Conservation (phyloP, 768 basidiomycete species). For the Lentinula aciculospora region DNA sequence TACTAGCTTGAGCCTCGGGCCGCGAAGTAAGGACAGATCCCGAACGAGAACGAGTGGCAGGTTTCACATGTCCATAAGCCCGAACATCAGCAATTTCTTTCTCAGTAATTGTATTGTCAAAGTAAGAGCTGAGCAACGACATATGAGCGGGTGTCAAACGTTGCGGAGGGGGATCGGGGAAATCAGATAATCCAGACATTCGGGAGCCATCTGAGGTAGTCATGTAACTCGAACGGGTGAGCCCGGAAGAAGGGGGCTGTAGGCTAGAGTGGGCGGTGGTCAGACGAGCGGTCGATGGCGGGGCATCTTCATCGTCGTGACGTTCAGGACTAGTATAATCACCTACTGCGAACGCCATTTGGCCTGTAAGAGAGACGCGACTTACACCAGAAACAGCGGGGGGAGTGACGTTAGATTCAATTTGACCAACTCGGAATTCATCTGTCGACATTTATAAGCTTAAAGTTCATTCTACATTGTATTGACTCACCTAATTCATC, state of each 20-base stretch:
- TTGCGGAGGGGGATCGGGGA: constrained; percentile 55
- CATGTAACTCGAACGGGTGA: constrained; percentile 49
- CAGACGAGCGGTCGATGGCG: constrained; percentile 10
- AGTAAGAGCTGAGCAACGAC: constrained; percentile 40
- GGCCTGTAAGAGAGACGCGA: constrained; percentile 33
- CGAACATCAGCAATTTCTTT: constrained; percentile 12
- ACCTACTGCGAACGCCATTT: constrained; percentile 22
- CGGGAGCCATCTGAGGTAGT: constrained; percentile 55
- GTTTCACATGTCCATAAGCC: constrained; percentile 2
- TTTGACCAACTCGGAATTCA: constrained; percentile 40
- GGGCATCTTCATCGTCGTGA: constrained; percentile 3
- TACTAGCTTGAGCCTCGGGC: constrained; percentile 1
- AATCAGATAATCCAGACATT: constrained; percentile 71
- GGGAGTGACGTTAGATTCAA: constrained; percentile 48
- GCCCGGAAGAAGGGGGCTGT: constrained; percentile 24
- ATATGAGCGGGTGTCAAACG: constrained; percentile 23
- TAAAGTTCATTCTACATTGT: too few species aligned
- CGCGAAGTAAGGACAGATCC: constrained; percentile 4
- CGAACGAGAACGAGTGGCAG: constrained; percentile 7
- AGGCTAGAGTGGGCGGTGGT: constrained; percentile 20
- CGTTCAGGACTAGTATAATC: constrained; percentile 7
- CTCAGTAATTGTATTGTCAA: constrained; percentile 24
- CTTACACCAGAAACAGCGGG: constrained; percentile 32
- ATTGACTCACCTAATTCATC: constrained; percentile 40
- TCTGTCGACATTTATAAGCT: too few species aligned